Base-by-base conservation (phyloP, 2,329 filamentous ascomycete genomes). In the Exophiala xenobiotica region DNA sequence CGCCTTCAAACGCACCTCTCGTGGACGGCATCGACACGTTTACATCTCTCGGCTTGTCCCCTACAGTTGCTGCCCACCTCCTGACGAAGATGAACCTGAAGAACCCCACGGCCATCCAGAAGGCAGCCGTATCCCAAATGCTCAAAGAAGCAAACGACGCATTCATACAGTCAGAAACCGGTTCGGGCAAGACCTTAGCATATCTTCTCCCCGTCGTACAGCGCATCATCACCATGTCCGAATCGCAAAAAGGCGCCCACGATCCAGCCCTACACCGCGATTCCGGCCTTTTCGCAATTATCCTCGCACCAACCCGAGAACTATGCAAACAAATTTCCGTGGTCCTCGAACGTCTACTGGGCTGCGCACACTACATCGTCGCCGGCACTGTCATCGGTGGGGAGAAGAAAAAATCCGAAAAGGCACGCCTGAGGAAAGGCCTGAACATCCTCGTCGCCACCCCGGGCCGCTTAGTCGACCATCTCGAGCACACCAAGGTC, bases 391-490 rank as follows among this genome's bases (percentile, higher is more conserved):
- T 87, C 12, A 83, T 83, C 60, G 83, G 83, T 69, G 83, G 83
- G 41, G 83, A 87, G 67, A 86, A 84, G 67, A 86, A 86, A 67
- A 85, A 86, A 63, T 83, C 88, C 0, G 95, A 96, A 70, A 99
- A 96, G 70, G 89, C 91, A n/a, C 80, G 93, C 40, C 73, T 99
- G 61, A 79, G 93, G 54, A 97, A 97, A 70, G 93, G 93, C 4
- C 78, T 96, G 64, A 99, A 97, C 70, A 96, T 99, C 39, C 74
- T 99, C 27, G 90, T 99, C 35, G 93, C 93, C 2, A 99, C 93
- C 0, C 93, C 93, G 0, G 93, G 93, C 64, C 82, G 93, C 55
- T 75, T 99, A 52, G 87, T 85, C 3, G 93, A 99, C 73, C 93
- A 99, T 70, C 73, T 99, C 41, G 86, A 95, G 61, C 90, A 96